These are phyloP conservation scores for Yamadazyma endophytica DNA, from an alignment of 805 yeast genomes.

Conservation along the genomic window DNA sequence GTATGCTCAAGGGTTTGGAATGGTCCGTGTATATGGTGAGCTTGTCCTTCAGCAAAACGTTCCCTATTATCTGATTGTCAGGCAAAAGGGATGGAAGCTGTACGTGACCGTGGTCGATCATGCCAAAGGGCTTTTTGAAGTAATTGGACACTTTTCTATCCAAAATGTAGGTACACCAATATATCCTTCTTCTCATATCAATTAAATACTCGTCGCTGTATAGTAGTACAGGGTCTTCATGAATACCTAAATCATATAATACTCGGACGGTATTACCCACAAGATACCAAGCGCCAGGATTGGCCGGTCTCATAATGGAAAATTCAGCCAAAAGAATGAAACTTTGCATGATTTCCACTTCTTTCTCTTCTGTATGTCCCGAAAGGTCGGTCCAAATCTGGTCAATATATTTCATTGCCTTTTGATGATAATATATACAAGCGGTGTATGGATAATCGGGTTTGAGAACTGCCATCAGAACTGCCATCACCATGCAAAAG, in stretches of 20 bases:
- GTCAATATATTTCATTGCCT: slow-evolving; percentile 9
- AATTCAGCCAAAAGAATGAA: slow-evolving; percentile 14
- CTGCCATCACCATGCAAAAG: slow-evolving; percentile 13
- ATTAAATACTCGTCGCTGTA: slow-evolving; percentile 1
- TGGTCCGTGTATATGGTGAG: too few relatives aligned
- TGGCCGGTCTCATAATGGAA: slow-evolving; percentile 15
- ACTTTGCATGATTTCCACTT: slow-evolving; percentile 14
- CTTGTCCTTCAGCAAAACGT: too few relatives aligned
- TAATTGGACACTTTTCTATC: slow-evolving; percentile 79
- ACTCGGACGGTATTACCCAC: slow-evolving; percentile 13
- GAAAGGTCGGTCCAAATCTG: slow-evolving; percentile 7
- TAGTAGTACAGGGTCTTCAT: slow-evolving; percentile 2
- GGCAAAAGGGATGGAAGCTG: too few relatives aligned
- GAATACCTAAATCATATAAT: slow-evolving; percentile 14
- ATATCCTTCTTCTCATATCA: slow-evolving; percentile 26
- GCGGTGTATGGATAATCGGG: slow-evolving; percentile 8
- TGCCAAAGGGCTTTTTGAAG: slow-evolving; percentile 56
- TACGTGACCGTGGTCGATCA: slow-evolving; percentile 51
- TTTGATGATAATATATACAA: slow-evolving; percentile 9
- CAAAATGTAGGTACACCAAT: slow-evolving; percentile 79
- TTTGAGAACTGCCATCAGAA: slow-evolving; percentile 14
- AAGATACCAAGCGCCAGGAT: slow-evolving; percentile 17
- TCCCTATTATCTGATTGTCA: too few relatives aligned
- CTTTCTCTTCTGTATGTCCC: slow-evolving; percentile 4
- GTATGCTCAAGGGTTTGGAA: too few relatives aligned